Conservation (phyloP, 2,329 filamentous ascomycete genomes). For the Aspergillus sp. region DNA sequence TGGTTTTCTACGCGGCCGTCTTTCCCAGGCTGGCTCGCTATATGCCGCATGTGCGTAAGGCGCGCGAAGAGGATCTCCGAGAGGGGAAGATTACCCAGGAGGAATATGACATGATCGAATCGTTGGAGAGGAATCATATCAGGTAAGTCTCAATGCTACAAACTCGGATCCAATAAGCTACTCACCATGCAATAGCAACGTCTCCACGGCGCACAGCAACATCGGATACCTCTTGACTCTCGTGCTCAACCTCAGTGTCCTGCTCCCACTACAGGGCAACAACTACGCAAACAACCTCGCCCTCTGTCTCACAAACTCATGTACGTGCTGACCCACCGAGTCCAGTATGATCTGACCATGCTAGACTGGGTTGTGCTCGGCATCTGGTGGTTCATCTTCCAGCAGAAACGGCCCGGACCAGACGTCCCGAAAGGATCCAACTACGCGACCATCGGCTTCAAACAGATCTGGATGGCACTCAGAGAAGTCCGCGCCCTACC, state of each 20-base stretch:
- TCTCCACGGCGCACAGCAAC: constrained; percentile 44
- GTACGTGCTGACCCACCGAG: constrained; percentile 19
- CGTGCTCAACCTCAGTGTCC: constrained; percentile 38
- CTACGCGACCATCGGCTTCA: constrained; percentile 41
- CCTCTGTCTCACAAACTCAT: constrained; percentile 41
- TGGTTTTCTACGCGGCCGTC: constrained; percentile 44
- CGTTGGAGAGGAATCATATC: constrained; percentile 42
- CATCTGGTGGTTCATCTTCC: constrained; percentile 44
- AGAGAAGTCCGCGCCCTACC: constrained; percentile 38
- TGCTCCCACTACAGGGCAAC: constrained; percentile 37
- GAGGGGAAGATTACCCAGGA: constrained; percentile 36
- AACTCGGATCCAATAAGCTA: background rate
- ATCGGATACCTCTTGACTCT: constrained; percentile 42
- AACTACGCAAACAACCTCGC: constrained; percentile 40
- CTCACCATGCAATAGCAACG: constrained; percentile 25
- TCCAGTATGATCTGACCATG: background rate
- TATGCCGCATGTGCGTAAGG: constrained; percentile 42
- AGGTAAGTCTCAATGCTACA: constrained; percentile 19
- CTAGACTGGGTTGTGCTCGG: constrained; percentile 42
- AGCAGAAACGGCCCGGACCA: constrained; percentile 40
- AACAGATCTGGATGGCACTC: constrained; percentile 40
- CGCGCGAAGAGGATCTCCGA: constrained; percentile 39
- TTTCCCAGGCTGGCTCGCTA: constrained; percentile 40
- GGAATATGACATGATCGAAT: constrained; percentile 42
- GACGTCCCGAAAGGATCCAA: constrained; percentile 39